phyloP scores from a whole-genome alignment of 2,329 filamentous ascomycete genomes.

The Coleophoma eucalyptorum region DNA sequence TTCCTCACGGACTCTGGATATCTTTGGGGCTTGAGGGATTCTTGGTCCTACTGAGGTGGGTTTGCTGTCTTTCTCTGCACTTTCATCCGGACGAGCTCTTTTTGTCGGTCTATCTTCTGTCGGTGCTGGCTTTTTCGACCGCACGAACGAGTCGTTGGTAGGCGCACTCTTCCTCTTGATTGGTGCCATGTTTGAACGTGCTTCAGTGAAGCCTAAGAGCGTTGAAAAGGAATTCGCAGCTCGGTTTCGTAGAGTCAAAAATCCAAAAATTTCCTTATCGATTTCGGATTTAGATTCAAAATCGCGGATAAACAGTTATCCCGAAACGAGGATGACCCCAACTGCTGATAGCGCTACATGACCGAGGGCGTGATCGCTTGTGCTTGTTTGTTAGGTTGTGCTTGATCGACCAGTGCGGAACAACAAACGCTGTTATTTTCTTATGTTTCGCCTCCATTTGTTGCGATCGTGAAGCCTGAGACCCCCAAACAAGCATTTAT shows the following conservation, averaged over 20 bases:
- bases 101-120: constrained; percentile 23
- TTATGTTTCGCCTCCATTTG: no score
- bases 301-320: no score
- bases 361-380: no score
- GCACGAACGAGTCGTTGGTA: constrained; percentile 27
- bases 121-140: constrained; percentile 19
- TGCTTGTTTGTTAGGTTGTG: no score
- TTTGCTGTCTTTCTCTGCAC: constrained; percentile 12
- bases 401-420: no score
- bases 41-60: constrained; percentile 10
- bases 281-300: no score
- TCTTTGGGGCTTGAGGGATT: constrained; percentile 18
- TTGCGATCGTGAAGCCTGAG: no score
- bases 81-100: constrained; percentile 21
- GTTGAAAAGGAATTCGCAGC: background rate
- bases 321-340: no score
- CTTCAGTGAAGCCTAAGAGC: background rate
- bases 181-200: constrained; percentile 24
- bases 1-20: constrained; percentile 62
- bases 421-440: no score
- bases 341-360: no score
- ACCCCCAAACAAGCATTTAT: background rate
- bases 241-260: background rate
- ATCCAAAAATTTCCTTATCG: background rate
- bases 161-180: constrained; percentile 27